phyloP scores from a whole-genome alignment of 805 yeast species.

The Candida methanosorbosa region DNA sequence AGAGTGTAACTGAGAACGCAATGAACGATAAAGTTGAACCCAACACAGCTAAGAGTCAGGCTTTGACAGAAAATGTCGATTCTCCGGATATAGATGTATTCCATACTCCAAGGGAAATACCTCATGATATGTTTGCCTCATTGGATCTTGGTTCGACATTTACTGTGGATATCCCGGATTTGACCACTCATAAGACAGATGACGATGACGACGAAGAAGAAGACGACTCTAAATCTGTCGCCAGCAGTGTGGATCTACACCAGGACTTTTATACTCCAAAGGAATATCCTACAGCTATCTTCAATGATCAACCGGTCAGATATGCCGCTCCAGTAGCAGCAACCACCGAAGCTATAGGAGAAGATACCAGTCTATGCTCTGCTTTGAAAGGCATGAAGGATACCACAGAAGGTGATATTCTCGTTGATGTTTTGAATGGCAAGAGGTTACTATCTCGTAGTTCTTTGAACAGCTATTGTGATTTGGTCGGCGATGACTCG shows the following conservation, averaged over 20 bases:
- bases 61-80: background rate
- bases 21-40: background rate
- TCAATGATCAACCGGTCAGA: no score
- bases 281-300: constrained; percentile 5
- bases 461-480: constrained; percentile 7
- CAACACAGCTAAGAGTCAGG: background rate
- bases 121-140: constrained; percentile 8
- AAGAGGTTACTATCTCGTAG: constrained; percentile 6
- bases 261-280: constrained; percentile 10
- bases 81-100: constrained; percentile 1
- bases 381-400: constrained; percentile 14
- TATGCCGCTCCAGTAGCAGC: background rate
- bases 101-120: constrained; percentile 5
- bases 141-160: constrained; percentile 11
- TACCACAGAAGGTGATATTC: constrained; percentile 12
- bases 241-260: background rate
- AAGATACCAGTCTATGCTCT: constrained; percentile 18
- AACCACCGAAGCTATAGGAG: background rate
- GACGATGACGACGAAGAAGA: constrained; percentile 5
- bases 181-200: constrained; percentile 4
- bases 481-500: constrained; percentile 27
- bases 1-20: background rate
- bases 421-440: constrained; percentile 8
- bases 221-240: background rate
- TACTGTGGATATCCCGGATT: constrained; percentile 8